Evolutionary conservation across 2,329 filamentous ascomycete species (phyloP), one percentile per base, ranked within the genome.

Genomic region (Fusarium udum): DNA sequence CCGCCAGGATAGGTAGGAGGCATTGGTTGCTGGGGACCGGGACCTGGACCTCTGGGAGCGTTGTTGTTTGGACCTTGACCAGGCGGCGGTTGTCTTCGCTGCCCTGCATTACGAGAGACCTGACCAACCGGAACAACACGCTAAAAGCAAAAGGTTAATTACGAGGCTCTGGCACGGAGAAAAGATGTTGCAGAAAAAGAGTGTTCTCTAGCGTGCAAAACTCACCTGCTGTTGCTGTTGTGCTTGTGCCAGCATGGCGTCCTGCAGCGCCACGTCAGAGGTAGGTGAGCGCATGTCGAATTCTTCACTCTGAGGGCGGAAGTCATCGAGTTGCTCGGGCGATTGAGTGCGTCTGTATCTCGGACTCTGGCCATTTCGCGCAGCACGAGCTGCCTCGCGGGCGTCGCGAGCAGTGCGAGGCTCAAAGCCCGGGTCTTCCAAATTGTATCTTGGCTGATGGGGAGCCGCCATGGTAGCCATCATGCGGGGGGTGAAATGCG

Each of bases 231-330:
- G 74, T 20, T 74, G 76, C 65, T 74, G 76, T 34, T 78, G 73
- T 72, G 77, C 76, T 52, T 78, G 75, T 67, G 77, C 77, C 16
- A 78, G 66, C 65, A 78, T 77, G 67, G 77, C 77, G 45, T 78
- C 76, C 57, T 78, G 76, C 71, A 78, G 63, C 20, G 75, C 77
- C 70, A 78, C 71, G 69, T 78, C 77, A 60, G 77, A 78, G 24
- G 64, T 77, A 24, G 76, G 77, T 18, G 76, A 75, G 57, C 73
- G 77, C 60, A 76, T 65, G 34, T 76, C 77, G 45, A 67, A 69
- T 42, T 78, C 77, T 48, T 69, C 66, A 15, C 70, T 73, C 49
- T 67, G 73, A 56, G 74, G 72, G 55, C 67, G 73, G 36, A 75
- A 77, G 14, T 78, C 77, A 52, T 78, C 77, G 34, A 72, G 53